Base-by-base conservation (phyloP, 169 alveolate species). In the Toxoplasma gondii region DNA sequence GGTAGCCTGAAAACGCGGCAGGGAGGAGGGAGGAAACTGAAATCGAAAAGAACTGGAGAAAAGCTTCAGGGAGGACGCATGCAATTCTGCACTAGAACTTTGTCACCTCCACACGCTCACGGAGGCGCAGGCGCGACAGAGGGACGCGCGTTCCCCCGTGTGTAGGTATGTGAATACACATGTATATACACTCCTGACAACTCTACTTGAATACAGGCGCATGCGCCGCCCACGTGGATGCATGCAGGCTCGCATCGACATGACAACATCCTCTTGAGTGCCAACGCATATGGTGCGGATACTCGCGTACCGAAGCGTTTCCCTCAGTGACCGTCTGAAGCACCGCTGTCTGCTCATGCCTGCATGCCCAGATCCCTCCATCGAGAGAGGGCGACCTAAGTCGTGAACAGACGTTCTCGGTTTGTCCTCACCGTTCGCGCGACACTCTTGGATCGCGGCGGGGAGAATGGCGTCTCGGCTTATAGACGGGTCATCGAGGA, bases 371-470 rank as follows among this genome's bases (percentile, higher is more conserved):
- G 9, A 19, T 53, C 67, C 19, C 9, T 53, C 67, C 19, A 53
- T 53, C 9, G 67, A 53, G 67, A 53, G 67, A 53, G 22, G 74
- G 74, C 74, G 74, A 64, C 74, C 29, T n/a, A n/a, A n/a, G n/a
- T n/a, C n/a, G n/a, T n/a, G n/a, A n/a, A n/a, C n/a, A n/a, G n/a
- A n/a, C 58, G 22, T 12, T 2, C 64, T 43, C 38, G 17, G 41
- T 36, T 64, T 12, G 44, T 67, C 27, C 92, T 58, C 43, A 92
- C 95, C 95, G 44, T 44, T 92, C 54, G 88, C 58, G 80, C 95
- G 92, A 41, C 95, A 92, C 86, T 84, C 95, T 64, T 92, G 82
- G 53, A 92, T 81, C n/a, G 95, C 95, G n/a, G 78, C 95, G 36
- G 88, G 70, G 19, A 92, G 81, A 22, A 83, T 64, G 81, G 88